Base-by-base conservation (phyloP, 371 early-diverging fungal genomes). In the Zychaea mexicana region DNA sequence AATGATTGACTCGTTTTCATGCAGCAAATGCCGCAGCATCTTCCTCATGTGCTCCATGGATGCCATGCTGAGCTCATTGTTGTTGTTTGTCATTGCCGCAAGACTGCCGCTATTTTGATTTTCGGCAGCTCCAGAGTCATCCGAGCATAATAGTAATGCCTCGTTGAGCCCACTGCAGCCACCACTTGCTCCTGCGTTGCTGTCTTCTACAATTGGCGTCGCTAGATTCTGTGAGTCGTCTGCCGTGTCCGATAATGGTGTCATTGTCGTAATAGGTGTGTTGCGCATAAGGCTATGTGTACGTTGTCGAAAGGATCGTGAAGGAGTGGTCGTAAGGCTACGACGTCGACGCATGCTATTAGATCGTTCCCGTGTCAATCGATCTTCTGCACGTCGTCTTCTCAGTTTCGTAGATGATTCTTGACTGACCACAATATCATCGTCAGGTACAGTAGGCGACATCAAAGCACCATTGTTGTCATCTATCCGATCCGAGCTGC, bases 11-110 rank as follows among this genome's bases (percentile, higher is more conserved):
- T 61, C 49, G 22, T 49, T 49, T 92, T 72, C 32, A 92, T 74
- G 9, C 75, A 75, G 2, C 85, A 58, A 26, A 36, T 90, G 90
- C 3, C 79, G 67, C 52, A 92, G 71, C 36, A 92, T 68, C n/a
- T 75, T 69, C 3, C 84, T 76, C 81, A 89, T 77, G 55, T 92
- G 89, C 26, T 77, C 76, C n/a, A 88, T 63, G 2, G 89, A 86
- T 6, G 82, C 83, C 0, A 79, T 76, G 66, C 86, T 88, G 8
- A 89, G 76, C 52, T 89, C 87, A 10, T 78, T 68, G 19, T 68
- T 82, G 36, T 72, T 67, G 0, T 73, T 74, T 42, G 1, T 42
- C 42, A 42, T 42, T 15, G 15, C 4, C 42, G 7, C 42, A 12
- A 13, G 17, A 42, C 15, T 1, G 42, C 13, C n/a, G n/a, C 42